phyloP scores from a whole-genome alignment of 371 early-diverging fungal species.

The Actinomortierella ambigua region DNA sequence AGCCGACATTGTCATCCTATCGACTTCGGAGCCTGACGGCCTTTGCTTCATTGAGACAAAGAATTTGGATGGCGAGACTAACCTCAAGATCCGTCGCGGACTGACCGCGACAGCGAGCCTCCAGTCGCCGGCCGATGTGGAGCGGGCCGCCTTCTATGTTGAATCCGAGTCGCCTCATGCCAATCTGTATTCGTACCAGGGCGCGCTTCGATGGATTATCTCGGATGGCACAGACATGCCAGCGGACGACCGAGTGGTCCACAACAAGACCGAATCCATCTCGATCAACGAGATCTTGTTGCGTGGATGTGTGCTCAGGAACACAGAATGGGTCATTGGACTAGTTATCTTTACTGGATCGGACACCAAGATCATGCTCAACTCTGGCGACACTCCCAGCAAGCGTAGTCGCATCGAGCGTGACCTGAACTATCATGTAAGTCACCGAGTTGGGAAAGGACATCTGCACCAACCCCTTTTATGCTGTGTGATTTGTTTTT shows the following conservation, averaged over 20 bases:
- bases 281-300: conserved; percentile 85
- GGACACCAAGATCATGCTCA: conserved; percentile 92
- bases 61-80: conserved; percentile 94
- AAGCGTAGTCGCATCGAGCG: conserved; percentile 95
- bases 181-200: conserved; percentile 78
- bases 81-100: conserved; percentile 79
- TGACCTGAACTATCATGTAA: conserved; percentile 91
- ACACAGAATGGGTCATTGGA: conserved; percentile 87
- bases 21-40: conserved; percentile 85
- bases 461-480: background rate
- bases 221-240: conserved; percentile 35
- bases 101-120: conserved; percentile 54
- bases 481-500: background rate
- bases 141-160: conserved; percentile 62
- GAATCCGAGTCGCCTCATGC: conserved; percentile 83
- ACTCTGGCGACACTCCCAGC: conserved; percentile 88
- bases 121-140: conserved; percentile 58
- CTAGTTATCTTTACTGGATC: conserved; percentile 86
- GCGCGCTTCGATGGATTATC: conserved; percentile 58
- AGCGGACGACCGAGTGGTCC: conserved; percentile 35
- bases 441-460: background rate
- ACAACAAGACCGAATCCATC: conserved; percentile 68
- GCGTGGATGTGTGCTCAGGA: conserved; percentile 91
- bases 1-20: conserved; percentile 90
- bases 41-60: conserved; percentile 96